A percentile compares a stretch with the other conserved stretches of the same genome.
phyloP scores from a whole-genome alignment of 805 yeast genomes.

The Spathaspora hagerdaliae region DNA sequence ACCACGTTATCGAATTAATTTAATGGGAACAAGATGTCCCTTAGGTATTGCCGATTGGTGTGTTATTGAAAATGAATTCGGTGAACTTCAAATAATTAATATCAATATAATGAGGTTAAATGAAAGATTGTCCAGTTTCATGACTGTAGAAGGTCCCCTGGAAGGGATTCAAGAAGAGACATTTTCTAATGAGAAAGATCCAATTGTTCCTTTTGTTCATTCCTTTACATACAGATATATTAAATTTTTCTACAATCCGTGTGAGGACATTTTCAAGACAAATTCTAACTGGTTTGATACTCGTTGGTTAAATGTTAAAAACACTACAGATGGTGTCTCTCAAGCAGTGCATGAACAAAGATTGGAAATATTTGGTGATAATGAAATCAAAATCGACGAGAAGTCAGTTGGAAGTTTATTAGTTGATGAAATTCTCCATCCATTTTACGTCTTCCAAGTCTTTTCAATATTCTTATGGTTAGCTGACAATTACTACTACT shows the following conservation, averaged over 20 bases:
- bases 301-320: constrained; percentile 62
- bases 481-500: constrained; percentile 87
- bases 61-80: constrained; percentile 90
- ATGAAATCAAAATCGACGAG: constrained; percentile 70
- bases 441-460: constrained; percentile 91
- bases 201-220: constrained; percentile 65
- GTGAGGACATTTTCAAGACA: constrained; percentile 80
- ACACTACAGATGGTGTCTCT: constrained; percentile 64
- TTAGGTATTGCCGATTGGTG: constrained; percentile 89
- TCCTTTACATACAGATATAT: constrained; percentile 80
- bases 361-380: constrained; percentile 68
- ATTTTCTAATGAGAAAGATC: constrained; percentile 42
- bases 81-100: constrained; percentile 63
- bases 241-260: constrained; percentile 77
- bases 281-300: constrained; percentile 85
- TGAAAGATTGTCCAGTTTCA: constrained; percentile 66
- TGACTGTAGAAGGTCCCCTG: constrained; percentile 29
- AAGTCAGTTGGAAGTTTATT: constrained; percentile 63
- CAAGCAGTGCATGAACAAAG: constrained; percentile 69
- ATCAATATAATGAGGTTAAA: constrained; percentile 63
- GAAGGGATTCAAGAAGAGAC: constrained; percentile 26
- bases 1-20: constrained; percentile 66
- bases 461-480: constrained; percentile 91
- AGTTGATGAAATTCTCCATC: constrained; percentile 87
- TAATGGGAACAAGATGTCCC: constrained; percentile 63